These are phyloP conservation scores for Aspergillus niger DNA, from an alignment of 2,329 filamentous ascomycete species.

Conservation along the genomic window DNA sequence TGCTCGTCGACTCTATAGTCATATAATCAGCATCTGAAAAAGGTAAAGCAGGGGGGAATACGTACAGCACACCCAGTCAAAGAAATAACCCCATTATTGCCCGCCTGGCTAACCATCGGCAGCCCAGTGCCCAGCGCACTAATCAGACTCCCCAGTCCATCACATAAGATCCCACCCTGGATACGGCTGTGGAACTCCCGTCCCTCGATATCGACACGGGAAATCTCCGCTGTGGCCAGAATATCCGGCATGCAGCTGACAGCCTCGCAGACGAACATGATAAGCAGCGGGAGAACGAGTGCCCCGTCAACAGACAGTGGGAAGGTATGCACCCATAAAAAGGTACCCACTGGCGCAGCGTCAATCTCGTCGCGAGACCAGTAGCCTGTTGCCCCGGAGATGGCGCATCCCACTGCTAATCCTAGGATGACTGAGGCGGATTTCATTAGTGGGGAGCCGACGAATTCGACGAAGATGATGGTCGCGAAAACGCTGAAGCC, in stretches of 20 bases:
- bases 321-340: conserved; percentile 70
- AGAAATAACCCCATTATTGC: conserved; percentile 84
- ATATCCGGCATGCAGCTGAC: conserved; percentile 72
- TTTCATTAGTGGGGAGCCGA: conserved; percentile 83
- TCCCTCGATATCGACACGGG: conserved; percentile 63
- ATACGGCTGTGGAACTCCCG: conserved; percentile 65
- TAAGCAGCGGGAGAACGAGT: conserved; percentile 61
- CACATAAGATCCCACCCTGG: conserved; percentile 69
- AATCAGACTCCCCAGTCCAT: conserved; percentile 73
- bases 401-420: conserved; percentile 73
- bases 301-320: conserved; percentile 63
- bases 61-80: conserved; percentile 70
- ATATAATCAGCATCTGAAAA: background rate
- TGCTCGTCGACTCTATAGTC: conserved; percentile 66
- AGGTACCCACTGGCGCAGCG: conserved; percentile 64
- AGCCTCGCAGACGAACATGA: conserved; percentile 61
- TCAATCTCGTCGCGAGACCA: conserved; percentile 74
- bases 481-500: conserved; percentile 79
- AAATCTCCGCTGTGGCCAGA: conserved; percentile 66
- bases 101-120: conserved; percentile 77
- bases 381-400: conserved; percentile 75
- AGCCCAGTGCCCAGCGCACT: conserved; percentile 78
- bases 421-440: conserved; percentile 75
- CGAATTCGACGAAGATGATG: conserved; percentile 78
- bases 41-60: background rate